Conservation (phyloP, 805 yeast genomes). For the Jamesozyma rosinii region DNA sequence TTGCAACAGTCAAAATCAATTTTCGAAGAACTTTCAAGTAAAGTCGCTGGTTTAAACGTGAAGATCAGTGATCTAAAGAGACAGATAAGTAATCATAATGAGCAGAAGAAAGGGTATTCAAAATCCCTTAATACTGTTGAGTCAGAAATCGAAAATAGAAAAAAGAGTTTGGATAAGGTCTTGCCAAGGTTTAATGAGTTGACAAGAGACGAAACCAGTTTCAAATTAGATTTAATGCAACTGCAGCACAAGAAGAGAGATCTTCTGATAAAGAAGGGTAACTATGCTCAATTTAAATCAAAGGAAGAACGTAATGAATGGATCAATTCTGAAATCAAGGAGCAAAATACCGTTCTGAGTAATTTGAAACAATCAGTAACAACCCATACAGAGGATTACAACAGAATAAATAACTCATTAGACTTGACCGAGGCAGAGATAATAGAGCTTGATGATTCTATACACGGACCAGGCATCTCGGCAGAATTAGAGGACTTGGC, state of each 20-base stretch:
- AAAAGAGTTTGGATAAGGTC: slow-evolving; percentile 30
- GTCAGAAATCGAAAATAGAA: slow-evolving; percentile 31
- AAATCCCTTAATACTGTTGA: slow-evolving; percentile 21
- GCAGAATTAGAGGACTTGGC: slow-evolving; percentile 30
- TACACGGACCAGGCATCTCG: slow-evolving; percentile 31
- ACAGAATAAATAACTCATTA: slow-evolving; percentile 14
- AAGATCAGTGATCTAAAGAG: slow-evolving; percentile 36
- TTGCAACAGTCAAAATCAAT: slow-evolving; percentile 44
- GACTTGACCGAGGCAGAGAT: slow-evolving; percentile 25
- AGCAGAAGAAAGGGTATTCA: slow-evolving; percentile 24
- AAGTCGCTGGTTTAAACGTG: slow-evolving; percentile 42
- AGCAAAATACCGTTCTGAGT: slow-evolving; percentile 24
- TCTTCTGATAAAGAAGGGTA: slow-evolving; percentile 62
- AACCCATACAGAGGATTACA: slow-evolving; percentile 2
- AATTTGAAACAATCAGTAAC: slow-evolving; percentile 16
- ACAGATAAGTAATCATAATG: slow-evolving; percentile 28
- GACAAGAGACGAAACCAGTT: slow-evolving; percentile 33
- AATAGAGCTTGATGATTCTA: slow-evolving; percentile 29
- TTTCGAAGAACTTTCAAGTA: slow-evolving; percentile 39
- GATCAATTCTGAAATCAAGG: slow-evolving; percentile 46
- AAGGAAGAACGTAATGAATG: slow-evolving; percentile 57
- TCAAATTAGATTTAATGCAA: slow-evolving; percentile 35
- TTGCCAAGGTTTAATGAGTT: slow-evolving; percentile 37
- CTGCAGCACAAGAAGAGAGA: slow-evolving; percentile 46
- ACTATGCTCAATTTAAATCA: slow-evolving; percentile 49